Evolutionary conservation across 768 basidiomycete species (phyloP).

Genomic region (Kwoniella sp.): DNA sequence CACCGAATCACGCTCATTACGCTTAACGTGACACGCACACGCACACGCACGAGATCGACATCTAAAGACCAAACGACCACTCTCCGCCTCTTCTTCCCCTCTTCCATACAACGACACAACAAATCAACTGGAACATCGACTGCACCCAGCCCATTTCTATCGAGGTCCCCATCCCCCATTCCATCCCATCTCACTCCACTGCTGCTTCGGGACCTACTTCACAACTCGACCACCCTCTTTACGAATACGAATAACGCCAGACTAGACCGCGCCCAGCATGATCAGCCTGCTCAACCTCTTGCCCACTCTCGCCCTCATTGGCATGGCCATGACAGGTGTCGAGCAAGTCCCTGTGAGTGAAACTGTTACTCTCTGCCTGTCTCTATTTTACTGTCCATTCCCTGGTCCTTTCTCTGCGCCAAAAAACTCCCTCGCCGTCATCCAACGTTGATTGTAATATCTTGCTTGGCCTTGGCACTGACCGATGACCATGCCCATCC

Average conservation of each 20-base stretch:
- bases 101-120: background rate
- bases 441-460: background rate
- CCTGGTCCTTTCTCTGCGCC: background rate
- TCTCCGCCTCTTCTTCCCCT: no score
- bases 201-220: background rate
- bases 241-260: background rate
- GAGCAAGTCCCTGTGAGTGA: slow-evolving; percentile 40
- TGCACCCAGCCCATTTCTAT: background rate
- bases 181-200: background rate
- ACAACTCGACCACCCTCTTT: background rate
- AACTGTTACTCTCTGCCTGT: no score
- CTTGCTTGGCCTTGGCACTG: background rate
- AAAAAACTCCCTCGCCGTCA: slow-evolving; percentile 2
- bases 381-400: background rate
- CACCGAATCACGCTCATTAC: slow-evolving; percentile 14
- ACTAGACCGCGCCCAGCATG: slow-evolving; percentile 3
- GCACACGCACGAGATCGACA: slow-evolving; percentile 18
- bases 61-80: background rate
- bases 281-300: slow-evolving; percentile 31
- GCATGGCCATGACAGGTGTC: slow-evolving; percentile 35
- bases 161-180: no score
- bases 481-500: background rate
- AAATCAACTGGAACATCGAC: background rate
- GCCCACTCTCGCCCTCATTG: slow-evolving; percentile 43
- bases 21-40: slow-evolving; percentile 13